Base-by-base conservation (phyloP, 768 basidiomycete genomes). In the Pisolithus sp. region DNA sequence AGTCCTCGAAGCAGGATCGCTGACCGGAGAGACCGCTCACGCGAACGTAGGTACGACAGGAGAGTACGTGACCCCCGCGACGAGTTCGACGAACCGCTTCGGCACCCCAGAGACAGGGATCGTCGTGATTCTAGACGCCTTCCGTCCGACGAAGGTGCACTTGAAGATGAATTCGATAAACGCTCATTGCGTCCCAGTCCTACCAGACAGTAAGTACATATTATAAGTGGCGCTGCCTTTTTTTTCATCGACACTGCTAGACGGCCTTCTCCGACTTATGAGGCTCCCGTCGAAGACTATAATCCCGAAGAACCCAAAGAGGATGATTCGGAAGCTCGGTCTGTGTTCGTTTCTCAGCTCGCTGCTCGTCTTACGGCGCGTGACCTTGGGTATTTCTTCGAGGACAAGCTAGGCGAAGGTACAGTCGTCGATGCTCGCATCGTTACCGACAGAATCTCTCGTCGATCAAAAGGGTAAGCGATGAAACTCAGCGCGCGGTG, bases 361-460 rank as follows among this genome's bases (percentile, higher is more conserved):
- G 92, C 96, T 62, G 93, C 93, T 55, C 86, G 93, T 64, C 82
- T 98, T 67, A 97, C 94, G 53, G 93, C 94, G 61, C 84, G 93
- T 67, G 96, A 99, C 75, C 76, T 99, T 71, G 94, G 94, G 58
- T 90, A 93, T 73, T 99, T 99, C 76, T 98, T 99, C 65, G 95
- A 98, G 76, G 89, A 95, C 66, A 91, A 94, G 67, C 77, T 97
- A 42, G 95, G 94, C 20, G 89, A 93, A 73, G 86, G 86, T 36
- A 83, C 89, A 18, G 96, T 99, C 7, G 85, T 94, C 76, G 96
- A 99, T 63, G 89, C 95, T 24, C 77, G 93, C 53, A 93, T 99
- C 63, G 96, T 99, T 31, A 95, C 93, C 1, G 96, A 99, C 63
- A 78, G 94, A 60, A 73, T 96, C 50, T 94, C 94, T 21, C 83